Base-by-base conservation (phyloP, 225 moss, liverwort and hornwort species). In the Polytrichum commune region DNA sequence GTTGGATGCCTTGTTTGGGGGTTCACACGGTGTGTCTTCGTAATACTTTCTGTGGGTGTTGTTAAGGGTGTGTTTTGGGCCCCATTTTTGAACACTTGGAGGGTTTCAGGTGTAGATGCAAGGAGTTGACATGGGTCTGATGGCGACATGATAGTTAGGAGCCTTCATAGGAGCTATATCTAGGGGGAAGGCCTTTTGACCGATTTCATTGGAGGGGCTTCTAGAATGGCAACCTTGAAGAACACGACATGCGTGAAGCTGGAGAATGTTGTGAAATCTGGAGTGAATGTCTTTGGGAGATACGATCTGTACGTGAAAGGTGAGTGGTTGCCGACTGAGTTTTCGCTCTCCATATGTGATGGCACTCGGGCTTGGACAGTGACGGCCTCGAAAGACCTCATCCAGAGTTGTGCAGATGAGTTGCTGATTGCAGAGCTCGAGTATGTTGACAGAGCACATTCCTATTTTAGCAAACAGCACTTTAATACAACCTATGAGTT, bases 161-260 rank as follows among this genome's bases (percentile, higher is more conserved):
- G 16, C 46, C 46, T 46, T 13, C 46, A 46, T 16, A 46, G 0
- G 46, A 46, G 13, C 46, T 16, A 46, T 46, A 46, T 46, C 46
- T 46, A 46, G 10, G 38, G 46, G 4, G 4, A 3, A 16, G 46
- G 13, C 46, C 46, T 46, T 13, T 46, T 13, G 3, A 46, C 13
- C 3, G 3, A 46, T 46, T 46, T 46, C 13, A 46, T 46, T 46
- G 16, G 57, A 57, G 57, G 57, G 58, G 7, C 24, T n/a, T 24
- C 28, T 8, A 32, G 20, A 19, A 60, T 60, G 86, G 83, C 80
- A 54, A 74, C 71, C 71, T 67, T 78, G 62, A 66, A 74, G 1
- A 86, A 84, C 73, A 64, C 70, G 32, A 84, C 87, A 16, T 88
- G 74, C 58, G 73, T 84, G 54, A 79, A 77, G 68, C 84, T 88